Evolutionary conservation across 257 asterid species (phyloP).

Genomic region (Cinchona pubescens): DNA sequence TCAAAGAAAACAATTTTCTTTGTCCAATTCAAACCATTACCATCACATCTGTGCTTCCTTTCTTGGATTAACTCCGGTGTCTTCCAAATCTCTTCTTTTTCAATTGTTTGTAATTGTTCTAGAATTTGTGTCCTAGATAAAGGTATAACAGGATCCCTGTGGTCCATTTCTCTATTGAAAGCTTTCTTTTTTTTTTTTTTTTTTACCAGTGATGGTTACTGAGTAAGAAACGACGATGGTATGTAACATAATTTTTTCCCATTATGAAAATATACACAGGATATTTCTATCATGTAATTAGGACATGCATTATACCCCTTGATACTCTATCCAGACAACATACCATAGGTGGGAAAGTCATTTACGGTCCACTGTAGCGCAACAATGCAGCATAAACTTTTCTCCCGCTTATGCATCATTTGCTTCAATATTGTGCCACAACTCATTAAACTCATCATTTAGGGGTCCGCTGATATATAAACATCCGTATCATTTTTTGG

Average conservation of each 20-base stretch:
- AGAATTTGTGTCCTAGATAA: background rate
- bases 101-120: background rate
- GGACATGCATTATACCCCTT: background rate
- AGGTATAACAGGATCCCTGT: background rate
- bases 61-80: background rate
- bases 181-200: background rate
- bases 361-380: background rate
- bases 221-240: background rate
- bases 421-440: background rate
- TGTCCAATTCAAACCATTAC: background rate
- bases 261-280: background rate
- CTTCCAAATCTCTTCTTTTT: background rate
- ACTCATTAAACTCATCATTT: background rate
- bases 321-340: background rate
- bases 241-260: slow-evolving; percentile 6
- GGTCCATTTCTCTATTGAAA: background rate
- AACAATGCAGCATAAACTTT: background rate
- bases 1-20: background rate
- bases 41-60: background rate
- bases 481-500: background rate
- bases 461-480: background rate
- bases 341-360: background rate
- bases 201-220: background rate
- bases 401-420: background rate
- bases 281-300: background rate